phyloP scores from a whole-genome alignment of 805 yeast genomes.

The Zygosaccharomyces pseudorouxii region DNA sequence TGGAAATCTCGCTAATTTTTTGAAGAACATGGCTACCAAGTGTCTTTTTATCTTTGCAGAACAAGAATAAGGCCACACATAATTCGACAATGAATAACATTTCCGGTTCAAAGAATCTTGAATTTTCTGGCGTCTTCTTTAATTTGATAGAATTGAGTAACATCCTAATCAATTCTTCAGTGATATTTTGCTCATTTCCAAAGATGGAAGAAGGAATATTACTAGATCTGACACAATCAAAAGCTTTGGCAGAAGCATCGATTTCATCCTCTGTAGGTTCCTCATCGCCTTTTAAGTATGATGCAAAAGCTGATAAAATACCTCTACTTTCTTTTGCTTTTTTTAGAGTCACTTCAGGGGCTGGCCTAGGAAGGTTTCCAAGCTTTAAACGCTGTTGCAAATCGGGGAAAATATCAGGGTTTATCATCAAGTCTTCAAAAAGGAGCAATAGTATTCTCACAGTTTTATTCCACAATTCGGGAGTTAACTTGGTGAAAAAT shows the following conservation, averaged over 20 bases:
- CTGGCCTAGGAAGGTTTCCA: conserved; percentile 52
- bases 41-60: conserved; percentile 34
- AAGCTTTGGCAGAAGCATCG: conserved; percentile 74
- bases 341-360: conserved; percentile 62
- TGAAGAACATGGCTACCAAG: conserved; percentile 22
- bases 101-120: conserved; percentile 44
- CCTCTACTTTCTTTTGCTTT: conserved; percentile 68
- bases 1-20: conserved; percentile 17
- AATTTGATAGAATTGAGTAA: conserved; percentile 36
- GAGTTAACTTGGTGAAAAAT: conserved; percentile 37
- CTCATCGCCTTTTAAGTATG: conserved; percentile 89
- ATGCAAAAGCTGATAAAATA: conserved; percentile 83
- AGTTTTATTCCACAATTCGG: conserved; percentile 55
- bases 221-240: conserved; percentile 77
- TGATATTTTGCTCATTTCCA: conserved; percentile 38
- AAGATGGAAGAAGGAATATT: conserved; percentile 53
- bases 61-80: conserved; percentile 28
- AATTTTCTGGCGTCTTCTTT: conserved; percentile 30
- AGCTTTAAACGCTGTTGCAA: conserved; percentile 57
- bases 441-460: conserved; percentile 57
- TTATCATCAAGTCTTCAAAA: conserved; percentile 66
- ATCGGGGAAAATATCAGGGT: conserved; percentile 59
- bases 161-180: conserved; percentile 31
- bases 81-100: conserved; percentile 46
- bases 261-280: conserved; percentile 95